Evolutionary conservation across 2,329 filamentous ascomycete genomes (phyloP).

Genomic region (Zymoseptoria passerinii): DNA sequence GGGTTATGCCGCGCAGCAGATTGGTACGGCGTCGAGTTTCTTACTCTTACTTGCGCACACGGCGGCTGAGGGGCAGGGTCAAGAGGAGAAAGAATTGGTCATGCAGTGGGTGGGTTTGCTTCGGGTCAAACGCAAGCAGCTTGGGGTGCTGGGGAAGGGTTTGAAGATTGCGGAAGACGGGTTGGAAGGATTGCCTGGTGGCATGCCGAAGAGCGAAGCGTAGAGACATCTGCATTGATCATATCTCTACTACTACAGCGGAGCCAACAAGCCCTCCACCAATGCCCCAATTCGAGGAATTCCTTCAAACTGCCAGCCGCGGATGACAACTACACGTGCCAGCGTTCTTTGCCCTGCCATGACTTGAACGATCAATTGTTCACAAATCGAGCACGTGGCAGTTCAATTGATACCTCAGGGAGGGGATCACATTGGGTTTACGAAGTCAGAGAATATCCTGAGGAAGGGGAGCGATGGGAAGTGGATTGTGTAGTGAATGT

Average conservation of each 20-base stretch:
- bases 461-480: background rate
- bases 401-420: too few relatives aligned
- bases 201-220: background rate
- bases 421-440: background rate
- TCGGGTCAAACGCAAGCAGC: background rate
- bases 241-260: background rate
- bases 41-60: background rate
- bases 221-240: background rate
- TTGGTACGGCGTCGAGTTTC: background rate
- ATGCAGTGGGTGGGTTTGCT: background rate
- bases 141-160: background rate
- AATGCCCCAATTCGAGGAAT: background rate
- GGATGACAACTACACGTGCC: background rate
- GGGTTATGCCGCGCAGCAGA: background rate
- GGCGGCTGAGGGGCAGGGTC: background rate
- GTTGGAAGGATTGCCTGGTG: background rate
- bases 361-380: background rate
- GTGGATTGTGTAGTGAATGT: background rate
- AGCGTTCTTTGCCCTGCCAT: too few relatives aligned
- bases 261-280: background rate
- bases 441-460: background rate
- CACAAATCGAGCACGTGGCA: too few relatives aligned
- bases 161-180: background rate
- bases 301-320: background rate
- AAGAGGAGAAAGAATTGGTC: background rate